Base-by-base conservation (phyloP, 2,329 filamentous ascomycete genomes). In the Alternaria dauci region DNA sequence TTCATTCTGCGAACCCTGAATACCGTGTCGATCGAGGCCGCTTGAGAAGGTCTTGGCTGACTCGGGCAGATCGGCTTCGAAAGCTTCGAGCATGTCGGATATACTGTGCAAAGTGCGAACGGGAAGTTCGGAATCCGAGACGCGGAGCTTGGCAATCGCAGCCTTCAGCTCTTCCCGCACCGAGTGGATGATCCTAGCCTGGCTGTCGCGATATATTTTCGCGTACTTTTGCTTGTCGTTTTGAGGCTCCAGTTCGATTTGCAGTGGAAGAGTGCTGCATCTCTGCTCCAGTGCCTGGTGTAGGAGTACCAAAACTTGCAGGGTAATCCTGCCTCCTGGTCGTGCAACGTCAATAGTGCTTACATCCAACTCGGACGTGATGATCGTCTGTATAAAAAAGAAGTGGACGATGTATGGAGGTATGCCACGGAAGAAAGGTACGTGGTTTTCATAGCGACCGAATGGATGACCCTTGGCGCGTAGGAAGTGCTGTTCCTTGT, bases 161-260 rank as follows among this genome's bases (percentile, higher is more conserved):
- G 59, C 58, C 28, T 68, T 44, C 9, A 76, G 70, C 53, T 76
- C 70, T 7, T 28, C 14, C 5, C 66, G 63, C 4, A 75, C 66
- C 8, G 64, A 57, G 41, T 74, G 65, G 20, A 77, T 66, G 52
- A 76, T 70, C 3, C 57, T 67, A 2, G 71, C 70, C 66, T 83
- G 81, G 7, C 79, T 73, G 44, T 78, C 72, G 20, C 81, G 78
- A 63, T 83, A 84, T 7, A 80, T 78, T 38, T 74, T 75, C 2
- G 81, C 80, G 46, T 77, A 77, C 26, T 63, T 69, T 67, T 83
- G 81, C 55, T 76, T 80, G 3, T 66, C 46, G 61, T 81, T 83
- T 3, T 47, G 47, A 5, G 65, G 65, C 3, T 48, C 12, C 2
- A 34, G 36, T 2, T 55, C 9, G 5, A 61, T 23, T 5, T 39